Evolutionary conservation across 768 basidiomycete genomes (phyloP).

Genomic region (Aureoboletus auriporus): DNA sequence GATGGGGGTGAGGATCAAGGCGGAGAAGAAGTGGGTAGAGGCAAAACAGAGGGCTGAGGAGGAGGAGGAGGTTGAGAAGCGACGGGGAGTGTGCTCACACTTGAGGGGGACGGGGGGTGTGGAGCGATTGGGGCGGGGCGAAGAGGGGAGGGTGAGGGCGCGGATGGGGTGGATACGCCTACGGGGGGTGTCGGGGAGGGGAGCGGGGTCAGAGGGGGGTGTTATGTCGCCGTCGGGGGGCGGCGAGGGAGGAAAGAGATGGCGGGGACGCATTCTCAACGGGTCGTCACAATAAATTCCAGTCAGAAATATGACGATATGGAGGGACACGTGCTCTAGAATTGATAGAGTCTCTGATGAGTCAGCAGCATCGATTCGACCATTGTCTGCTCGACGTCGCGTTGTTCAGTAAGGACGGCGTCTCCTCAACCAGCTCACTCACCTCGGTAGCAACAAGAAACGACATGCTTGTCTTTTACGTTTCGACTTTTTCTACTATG

Average conservation of each 20-base stretch:
- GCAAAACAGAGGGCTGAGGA: no score
- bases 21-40: no score
- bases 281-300: no score
- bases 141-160: conserved; percentile 31
- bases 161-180: conserved; percentile 22
- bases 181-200: conserved; percentile 30
- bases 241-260: conserved; percentile 3
- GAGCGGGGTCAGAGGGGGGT: conserved; percentile 4
- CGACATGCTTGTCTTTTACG: conserved; percentile 6
- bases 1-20: no score
- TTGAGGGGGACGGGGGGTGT: conserved; percentile 24
- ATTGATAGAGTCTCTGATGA: conserved; percentile 25
- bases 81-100: conserved; percentile 32
- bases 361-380: conserved; percentile 21
- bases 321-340: conserved; percentile 31
- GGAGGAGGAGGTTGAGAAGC: conserved; percentile 25
- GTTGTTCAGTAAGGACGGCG: conserved; percentile 6
- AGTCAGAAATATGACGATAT: conserved; percentile 31
- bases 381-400: conserved; percentile 5
- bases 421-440: conserved; percentile 6
- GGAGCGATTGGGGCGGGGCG: conserved; percentile 19
- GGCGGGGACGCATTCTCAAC: not conserved
- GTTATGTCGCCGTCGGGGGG: not conserved
- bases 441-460: conserved; percentile 18
- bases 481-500: conserved; percentile 24